Base-by-base conservation (phyloP, 1,284 basidiomycete genomes). In the Boletus mariae region DNA sequence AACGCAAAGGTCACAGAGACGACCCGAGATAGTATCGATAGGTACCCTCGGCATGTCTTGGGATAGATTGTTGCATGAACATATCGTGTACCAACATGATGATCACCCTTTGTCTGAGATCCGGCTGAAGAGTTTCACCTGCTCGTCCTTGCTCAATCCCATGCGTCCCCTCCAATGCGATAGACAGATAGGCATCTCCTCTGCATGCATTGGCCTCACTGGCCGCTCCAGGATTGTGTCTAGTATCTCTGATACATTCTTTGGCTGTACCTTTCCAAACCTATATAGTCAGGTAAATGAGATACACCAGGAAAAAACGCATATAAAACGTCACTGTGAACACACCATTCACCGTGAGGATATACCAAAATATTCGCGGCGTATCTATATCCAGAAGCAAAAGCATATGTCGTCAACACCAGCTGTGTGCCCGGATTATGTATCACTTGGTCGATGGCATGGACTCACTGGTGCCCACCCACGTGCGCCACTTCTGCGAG, bases 321-420 rank as follows among this genome's bases (percentile, higher is more conserved):
- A 8, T 2, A 29, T 9, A 29, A 29, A 29, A 8, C 29, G 10
- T 29, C 32, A 12, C 15, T 25, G 13, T n/a, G 28, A 45, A 58
- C 79, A n/a, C 71, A 85, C 88, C 90, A 91, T 68, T 92, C 89
- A 15, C 90, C 85, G 34, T 80, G 79, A 6, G 90, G 90, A 58
- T 85, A 87, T 4, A 90, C 72, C 26, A 93, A 70, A 2, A 90
- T 65, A 67, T 93, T 94, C 1, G 87, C 90, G 1, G 92, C 91
- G 64, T 83, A 86, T 64, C 89, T 92, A 42, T 35, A 29, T n/a
- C 9, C 38, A 32, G 12, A 15, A 31, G 31, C 11, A n/a, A 26
- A 32, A 15, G 7, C 3, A n/a, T 4, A 9, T 38, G 0, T 46
- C 45, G 46, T 63, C 48, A 63, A 47, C 50, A 12, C 11, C 9